A percentile compares a stretch with the other conserved stretches of the same genome.
Conservation (phyloP, 495 filamentous ascomycete species). For the Penicillium taxi region DNA sequence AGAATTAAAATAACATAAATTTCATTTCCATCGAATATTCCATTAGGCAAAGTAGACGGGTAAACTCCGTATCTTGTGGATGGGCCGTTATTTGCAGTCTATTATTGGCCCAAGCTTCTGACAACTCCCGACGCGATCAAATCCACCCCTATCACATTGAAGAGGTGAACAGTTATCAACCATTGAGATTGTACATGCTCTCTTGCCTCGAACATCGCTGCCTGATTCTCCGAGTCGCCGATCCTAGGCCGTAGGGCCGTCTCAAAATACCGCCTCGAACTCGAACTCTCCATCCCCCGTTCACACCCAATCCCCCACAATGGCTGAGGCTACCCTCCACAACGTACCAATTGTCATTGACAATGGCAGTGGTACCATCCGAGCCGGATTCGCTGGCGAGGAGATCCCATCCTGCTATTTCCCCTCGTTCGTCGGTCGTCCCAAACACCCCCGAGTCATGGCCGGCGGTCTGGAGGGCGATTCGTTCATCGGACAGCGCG, state of each 20-base stretch:
- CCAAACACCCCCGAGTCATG: constrained; percentile 93
- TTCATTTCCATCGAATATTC: no score
- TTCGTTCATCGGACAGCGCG: constrained; percentile 90
- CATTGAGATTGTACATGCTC: constrained; percentile 7
- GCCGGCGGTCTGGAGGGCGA: constrained; percentile 95
- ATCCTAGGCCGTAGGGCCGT: constrained; percentile 34
- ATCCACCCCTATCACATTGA: constrained; percentile 14
- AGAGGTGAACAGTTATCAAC: constrained; percentile 9
- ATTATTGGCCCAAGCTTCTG: constrained; percentile 40
- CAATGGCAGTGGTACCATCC: constrained; percentile 96
- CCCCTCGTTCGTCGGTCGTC: constrained; percentile 94
- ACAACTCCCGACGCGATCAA: constrained; percentile 27
- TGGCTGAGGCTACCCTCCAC: constrained; percentile 76
- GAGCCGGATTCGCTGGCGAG: constrained; percentile 93
- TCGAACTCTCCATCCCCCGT: constrained; percentile 10
- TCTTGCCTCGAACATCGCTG: constrained; percentile 1
- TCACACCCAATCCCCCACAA: constrained; percentile 36
- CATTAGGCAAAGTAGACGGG: not conserved
- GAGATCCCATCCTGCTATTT: constrained; percentile 94
- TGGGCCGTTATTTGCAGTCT: no score
- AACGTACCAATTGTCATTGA: constrained; percentile 98
- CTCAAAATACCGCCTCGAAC: constrained; percentile 18
- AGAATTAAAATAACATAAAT: no score
- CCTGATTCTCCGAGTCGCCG: constrained; percentile 9
- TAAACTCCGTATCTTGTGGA: constrained; percentile 2